Evolutionary conservation across 139 green algal genomes (phyloP), one percentile per base, ranked within the genome.

Genomic region (Coelastrella sp.): DNA sequence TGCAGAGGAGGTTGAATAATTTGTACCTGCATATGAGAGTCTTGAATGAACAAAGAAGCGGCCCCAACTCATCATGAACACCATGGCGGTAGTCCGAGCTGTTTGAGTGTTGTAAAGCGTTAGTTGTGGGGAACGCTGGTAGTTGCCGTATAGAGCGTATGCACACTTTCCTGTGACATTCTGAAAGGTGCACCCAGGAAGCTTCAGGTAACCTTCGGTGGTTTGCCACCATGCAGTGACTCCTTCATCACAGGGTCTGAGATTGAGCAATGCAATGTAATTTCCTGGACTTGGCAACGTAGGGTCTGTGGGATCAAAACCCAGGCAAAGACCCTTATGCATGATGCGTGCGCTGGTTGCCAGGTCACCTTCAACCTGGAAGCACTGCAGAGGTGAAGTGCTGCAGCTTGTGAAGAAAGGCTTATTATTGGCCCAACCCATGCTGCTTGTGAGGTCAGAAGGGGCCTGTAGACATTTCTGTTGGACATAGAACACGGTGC

Each of bases 291-390:
- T 8, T 68, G 78, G 22, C 17, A 35, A 0, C 15, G 19, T 11
- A 35, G 78, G 56, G 68, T 76, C 68, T 27, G 15, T 76, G 17
- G 68, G 68, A 19, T 76, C 68, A 8, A 25, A 17, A 76, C 68
- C 68, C 8, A 85, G 20, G 25, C 82, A 87, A 19, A 87, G 19
- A 11, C 82, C 82, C 63, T 20, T 85, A 58, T 79, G 27, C 83
- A 80, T 79, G 35, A 88, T 88, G 6, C 72, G 65, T 11, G 20
- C 65, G 19, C 83, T 66, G 20, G 14, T 80, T 9, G 14, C 35
- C 8, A 79, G 35, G 83, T 80, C 66, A 20, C 83, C 83, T 7
- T 88, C 83, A 66, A 88, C 5, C 27, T 75, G 57, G 20, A 88
- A 79, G 83, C 83, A 88, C 83, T 88, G 83, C 63, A 24, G 74